Percentiles rank a stretch among this genome's conserved stretches.
Conservation (phyloP, 2,329 filamentous ascomycete genomes). For the Penicillium crustosum region DNA sequence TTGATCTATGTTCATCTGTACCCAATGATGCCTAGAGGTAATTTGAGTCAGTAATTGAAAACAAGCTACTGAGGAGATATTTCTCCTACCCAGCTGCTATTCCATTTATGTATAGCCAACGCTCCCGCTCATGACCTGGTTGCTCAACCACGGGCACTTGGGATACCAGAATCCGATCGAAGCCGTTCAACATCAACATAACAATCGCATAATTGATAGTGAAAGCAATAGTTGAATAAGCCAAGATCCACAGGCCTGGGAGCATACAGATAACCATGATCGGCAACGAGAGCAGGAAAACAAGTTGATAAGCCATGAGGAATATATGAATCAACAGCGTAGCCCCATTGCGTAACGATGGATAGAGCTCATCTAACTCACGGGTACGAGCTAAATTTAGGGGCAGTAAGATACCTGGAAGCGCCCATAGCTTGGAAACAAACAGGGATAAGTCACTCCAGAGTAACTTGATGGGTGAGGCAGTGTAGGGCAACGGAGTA, state of each 20-base stretch:
- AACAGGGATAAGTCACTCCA: conserved; percentile 43
- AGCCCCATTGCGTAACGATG: conserved; percentile 57
- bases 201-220: conserved; percentile 33
- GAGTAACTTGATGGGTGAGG: conserved; percentile 41
- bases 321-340: conserved; percentile 59
- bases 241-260: conserved; percentile 34
- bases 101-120: conserved; percentile 80
- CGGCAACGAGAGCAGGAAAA: conserved; percentile 61
- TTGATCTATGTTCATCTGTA: conserved; percentile 69
- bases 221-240: conserved; percentile 31
- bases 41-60: conserved; percentile 7
- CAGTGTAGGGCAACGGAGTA: conserved; percentile 39
- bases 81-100: conserved; percentile 48
- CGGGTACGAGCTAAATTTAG: conserved; percentile 54
- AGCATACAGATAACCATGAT: conserved; percentile 48
- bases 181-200: conserved; percentile 40
- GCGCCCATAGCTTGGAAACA: conserved; percentile 31
- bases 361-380: conserved; percentile 63
- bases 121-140: conserved; percentile 58
- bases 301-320: conserved; percentile 59
- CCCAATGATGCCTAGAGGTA: conserved; percentile 49
- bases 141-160: conserved; percentile 16
- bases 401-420: conserved; percentile 64
- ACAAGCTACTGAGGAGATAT: conserved; percentile 41
- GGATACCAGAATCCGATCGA: conserved; percentile 51